Evolutionary conservation across 306 rosid species (phyloP).

Genomic region (Corylus americana): DNA sequence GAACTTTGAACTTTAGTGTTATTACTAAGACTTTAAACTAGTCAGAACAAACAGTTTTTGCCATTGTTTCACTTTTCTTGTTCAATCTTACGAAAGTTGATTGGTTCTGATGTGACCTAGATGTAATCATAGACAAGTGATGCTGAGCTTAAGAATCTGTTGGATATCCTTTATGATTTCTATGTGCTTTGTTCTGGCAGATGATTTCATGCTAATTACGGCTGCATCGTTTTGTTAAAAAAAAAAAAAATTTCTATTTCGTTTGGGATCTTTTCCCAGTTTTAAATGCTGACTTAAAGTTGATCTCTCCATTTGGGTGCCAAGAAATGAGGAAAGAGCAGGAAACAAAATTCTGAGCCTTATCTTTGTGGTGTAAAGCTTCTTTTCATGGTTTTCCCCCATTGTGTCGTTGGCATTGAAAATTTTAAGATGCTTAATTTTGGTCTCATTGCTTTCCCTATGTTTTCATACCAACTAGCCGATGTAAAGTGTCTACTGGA

Average conservation of each 20-base stretch:
- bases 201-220: not conserved
- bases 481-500: not conserved
- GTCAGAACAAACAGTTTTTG: not conserved
- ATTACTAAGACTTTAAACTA: not conserved
- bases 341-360: not conserved
- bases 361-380: not conserved
- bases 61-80: not conserved
- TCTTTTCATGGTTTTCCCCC: not conserved
- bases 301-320: not conserved
- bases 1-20: not conserved
- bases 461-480: not conserved
- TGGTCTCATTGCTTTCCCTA: constrained; percentile 2
- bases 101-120: not conserved
- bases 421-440: not conserved
- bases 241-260: not conserved
- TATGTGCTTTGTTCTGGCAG: not conserved
- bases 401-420: not conserved
- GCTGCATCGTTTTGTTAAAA: not conserved
- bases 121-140: not conserved
- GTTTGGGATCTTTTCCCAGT: not conserved
- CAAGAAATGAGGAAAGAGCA: not conserved
- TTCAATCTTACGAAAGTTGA: not conserved
- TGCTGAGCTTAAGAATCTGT: not conserved
- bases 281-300: not conserved
- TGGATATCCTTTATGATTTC: constrained; percentile 1